Evolutionary conservation across 495 filamentous ascomycete genomes (phyloP).

Genomic region (Penicillium cosmopolitanum): DNA sequence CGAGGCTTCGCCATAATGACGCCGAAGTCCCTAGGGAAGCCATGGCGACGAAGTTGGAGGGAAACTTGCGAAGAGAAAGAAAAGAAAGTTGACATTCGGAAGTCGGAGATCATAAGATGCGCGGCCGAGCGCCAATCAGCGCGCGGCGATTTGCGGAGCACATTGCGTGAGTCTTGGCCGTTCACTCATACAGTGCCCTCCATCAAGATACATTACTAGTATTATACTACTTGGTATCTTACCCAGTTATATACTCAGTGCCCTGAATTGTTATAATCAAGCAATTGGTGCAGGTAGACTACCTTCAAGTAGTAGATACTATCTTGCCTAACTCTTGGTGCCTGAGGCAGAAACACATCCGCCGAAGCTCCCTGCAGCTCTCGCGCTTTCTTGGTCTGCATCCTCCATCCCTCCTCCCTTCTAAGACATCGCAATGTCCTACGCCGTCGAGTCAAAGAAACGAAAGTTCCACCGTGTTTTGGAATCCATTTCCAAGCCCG

Average conservation of each 20-base stretch:
- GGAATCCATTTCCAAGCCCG: slow-evolving; percentile 52
- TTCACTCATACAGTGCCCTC: no score
- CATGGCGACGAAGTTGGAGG: slow-evolving; percentile 31
- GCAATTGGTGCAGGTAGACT: no score
- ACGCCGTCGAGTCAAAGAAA: slow-evolving; percentile 57
- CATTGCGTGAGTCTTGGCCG: neutral
- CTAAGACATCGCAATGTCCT: slow-evolving; percentile 45
- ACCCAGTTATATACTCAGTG: no score
- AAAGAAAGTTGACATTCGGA: slow-evolving; percentile 13
- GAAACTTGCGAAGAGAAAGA: slow-evolving; percentile 15
- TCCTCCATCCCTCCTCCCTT: slow-evolving; percentile 5
- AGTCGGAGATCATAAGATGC: slow-evolving; percentile 23
- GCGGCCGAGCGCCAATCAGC: slow-evolving; percentile 32
- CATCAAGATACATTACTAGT: no score
- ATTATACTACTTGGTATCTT: no score
- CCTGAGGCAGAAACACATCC: slow-evolving; percentile 26
- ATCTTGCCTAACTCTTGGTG: neutral
- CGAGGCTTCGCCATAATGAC: slow-evolving; percentile 39
- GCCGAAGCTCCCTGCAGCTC: slow-evolving; percentile 12
- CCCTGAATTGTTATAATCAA: no score
- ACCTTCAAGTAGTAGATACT: no score
- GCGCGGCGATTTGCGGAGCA: slow-evolving; percentile 23
- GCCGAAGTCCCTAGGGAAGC: slow-evolving; percentile 38
- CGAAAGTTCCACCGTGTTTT: slow-evolving; percentile 60
- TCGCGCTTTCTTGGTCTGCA: slow-evolving; percentile 14